phyloP scores from a whole-genome alignment of 2,329 filamentous ascomycete species.

The Pseudogymnoascus destructans region DNA sequence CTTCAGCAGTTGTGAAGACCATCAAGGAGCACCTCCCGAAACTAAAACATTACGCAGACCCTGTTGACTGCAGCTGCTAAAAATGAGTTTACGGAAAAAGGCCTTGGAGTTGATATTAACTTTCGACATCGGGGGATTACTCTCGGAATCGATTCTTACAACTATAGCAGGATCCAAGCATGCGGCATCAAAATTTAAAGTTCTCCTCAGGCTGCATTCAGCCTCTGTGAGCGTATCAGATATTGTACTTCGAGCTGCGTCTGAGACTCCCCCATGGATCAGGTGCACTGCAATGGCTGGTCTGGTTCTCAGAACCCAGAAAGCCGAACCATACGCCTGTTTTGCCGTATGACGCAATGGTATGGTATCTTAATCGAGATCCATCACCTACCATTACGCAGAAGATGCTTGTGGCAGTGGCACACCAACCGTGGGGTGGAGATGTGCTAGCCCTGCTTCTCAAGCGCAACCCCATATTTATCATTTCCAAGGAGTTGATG shows the following conservation, averaged over 20 bases:
- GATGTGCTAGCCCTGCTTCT: background rate
- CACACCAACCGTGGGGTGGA: background rate
- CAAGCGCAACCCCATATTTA: background rate
- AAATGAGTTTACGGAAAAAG: background rate
- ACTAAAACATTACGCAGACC: background rate
- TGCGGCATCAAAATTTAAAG: background rate
- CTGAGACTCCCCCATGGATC: background rate
- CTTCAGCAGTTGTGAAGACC: background rate
- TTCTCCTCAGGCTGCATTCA: background rate
- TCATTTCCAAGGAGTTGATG: background rate
- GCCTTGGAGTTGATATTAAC: background rate
- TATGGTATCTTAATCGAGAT: slow-evolving; percentile 3
- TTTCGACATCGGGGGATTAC: background rate
- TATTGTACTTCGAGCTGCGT: background rate
- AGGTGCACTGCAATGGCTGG: background rate
- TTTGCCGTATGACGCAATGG: background rate
- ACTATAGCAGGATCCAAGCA: background rate
- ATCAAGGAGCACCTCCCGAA: background rate
- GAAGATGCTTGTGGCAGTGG: background rate
- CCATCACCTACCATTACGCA: background rate
- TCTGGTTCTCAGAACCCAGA: background rate
- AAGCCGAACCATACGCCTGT: background rate
- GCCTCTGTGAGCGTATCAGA: background rate
- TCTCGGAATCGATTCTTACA: background rate
- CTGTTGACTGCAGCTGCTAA: background rate